Evolutionary conservation across 208 protist species (phyloP), one percentile per base, ranked within the genome.

Genomic region (Acanthamoeba divionensis): DNA sequence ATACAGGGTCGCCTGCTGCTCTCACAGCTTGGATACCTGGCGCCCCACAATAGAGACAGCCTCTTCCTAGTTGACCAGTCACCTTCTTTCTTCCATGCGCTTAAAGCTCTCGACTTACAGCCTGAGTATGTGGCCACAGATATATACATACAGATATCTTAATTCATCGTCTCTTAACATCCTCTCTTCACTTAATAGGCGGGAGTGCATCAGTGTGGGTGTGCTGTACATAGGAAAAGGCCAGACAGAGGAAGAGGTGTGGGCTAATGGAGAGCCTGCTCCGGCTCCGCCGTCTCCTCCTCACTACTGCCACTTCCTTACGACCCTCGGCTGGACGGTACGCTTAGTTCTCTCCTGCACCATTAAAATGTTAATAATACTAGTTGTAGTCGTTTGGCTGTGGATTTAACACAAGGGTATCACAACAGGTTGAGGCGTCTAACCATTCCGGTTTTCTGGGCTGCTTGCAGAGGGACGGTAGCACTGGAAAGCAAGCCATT

Each of bases 41-140:
- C 73, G 26, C 41, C 50, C 48, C 41, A 83, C 31, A 8, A 62
- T 29, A 45, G 50, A 12, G 4, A 45, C 47, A 12, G 63, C 73
- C 63, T 83, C 50, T 38, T 48, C 48, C 73, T 65, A 38, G 63
- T 83, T 29, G 48, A 83, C 48, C 73, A 83, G 41, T 62, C 73
- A 2, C 48, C 73, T 2, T 45, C 41, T 29, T 83, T 83, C 50
- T 83, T 63, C 50, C 41, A 38, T 21, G 8, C 73, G 33, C 38
- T 83, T 38, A 83, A 83, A 33, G 21, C 26, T 15, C 50, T 83
- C 26, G 73, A 83, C 48, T 52, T 31, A 24, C 38, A 24, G 5
- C 73, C 73, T 29, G 73, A 83, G 73, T 83, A 62, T 38, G 47
- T 33, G 10, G 18, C n/a, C 52, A n/a, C n/a, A n/a, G n/a, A n/a